phyloP scores from a whole-genome alignment of 2,329 filamentous ascomycete species.

The Aaosphaeria arxii region DNA sequence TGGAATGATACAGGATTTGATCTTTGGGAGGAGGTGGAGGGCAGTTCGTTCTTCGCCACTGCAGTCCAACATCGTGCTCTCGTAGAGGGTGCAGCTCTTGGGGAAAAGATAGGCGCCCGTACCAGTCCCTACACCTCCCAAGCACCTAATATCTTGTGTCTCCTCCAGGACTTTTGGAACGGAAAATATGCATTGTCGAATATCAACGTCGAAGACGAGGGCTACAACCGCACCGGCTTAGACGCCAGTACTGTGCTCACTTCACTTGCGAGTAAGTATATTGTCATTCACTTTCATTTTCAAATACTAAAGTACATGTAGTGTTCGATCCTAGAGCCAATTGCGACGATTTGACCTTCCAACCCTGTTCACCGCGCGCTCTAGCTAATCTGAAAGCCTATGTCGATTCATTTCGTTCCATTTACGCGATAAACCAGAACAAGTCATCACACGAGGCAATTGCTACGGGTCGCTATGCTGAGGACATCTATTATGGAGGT shows the following conservation, averaged over 20 bases:
- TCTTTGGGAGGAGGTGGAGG: constrained; percentile 77
- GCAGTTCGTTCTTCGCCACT: constrained; percentile 75
- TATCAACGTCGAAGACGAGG: constrained; percentile 51
- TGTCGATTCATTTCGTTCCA: constrained; percentile 67
- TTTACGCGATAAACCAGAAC: constrained; percentile 67
- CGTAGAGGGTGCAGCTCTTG: constrained; percentile 63
- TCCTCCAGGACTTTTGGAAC: constrained; percentile 69
- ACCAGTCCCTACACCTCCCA: constrained; percentile 60
- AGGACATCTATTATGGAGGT: constrained; percentile 68
- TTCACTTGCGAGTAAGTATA: constrained; percentile 36
- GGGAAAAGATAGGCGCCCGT: constrained; percentile 55
- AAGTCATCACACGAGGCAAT: constrained; percentile 56
- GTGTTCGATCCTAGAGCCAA: constrained; percentile 64
- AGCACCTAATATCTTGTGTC: constrained; percentile 68
- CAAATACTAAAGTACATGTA: constrained; percentile 16
- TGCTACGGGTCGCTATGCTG: constrained; percentile 38
- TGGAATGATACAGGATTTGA: constrained; percentile 62
- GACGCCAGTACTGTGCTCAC: constrained; percentile 65
- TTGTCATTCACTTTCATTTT: too few relatives aligned
- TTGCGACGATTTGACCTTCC: constrained; percentile 69
- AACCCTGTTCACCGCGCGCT: constrained; percentile 61
- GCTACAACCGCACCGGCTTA: constrained; percentile 57
- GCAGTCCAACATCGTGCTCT: constrained; percentile 64
- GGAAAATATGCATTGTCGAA: constrained; percentile 65
- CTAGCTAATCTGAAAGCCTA: constrained; percentile 73